Conservation (phyloP, 2,329 filamentous ascomycete species). For the Apiospora kogelbergensis region DNA sequence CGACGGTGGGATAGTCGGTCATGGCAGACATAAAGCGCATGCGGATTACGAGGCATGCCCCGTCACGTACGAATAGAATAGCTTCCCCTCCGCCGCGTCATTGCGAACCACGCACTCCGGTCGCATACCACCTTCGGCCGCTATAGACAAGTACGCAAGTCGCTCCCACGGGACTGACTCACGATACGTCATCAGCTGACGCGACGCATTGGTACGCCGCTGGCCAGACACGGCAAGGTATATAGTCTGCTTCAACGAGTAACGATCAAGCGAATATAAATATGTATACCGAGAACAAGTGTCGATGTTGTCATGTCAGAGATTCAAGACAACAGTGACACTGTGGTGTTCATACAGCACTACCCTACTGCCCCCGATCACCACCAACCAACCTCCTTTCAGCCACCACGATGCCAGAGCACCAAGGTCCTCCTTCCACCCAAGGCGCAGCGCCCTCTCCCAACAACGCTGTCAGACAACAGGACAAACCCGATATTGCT, state of each 20-base stretch:
- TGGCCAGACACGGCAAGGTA: neutral
- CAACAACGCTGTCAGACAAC: no score
- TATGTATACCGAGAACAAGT: neutral
- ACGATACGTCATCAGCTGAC: neutral
- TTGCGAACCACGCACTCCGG: neutral
- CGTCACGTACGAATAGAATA: neutral
- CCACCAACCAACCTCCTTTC: neutral
- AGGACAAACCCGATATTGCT: neutral
- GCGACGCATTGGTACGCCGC: neutral
- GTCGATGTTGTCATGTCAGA: neutral
- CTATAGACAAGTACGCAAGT: no score
- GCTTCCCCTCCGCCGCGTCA: neutral
- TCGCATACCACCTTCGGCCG: neutral
- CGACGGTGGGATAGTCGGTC: neutral
- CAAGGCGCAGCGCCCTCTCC: neutral
- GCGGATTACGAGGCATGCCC: neutral
- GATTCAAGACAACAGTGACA: neutral
- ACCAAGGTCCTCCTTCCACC: neutral
- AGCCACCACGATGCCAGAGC: neutral
- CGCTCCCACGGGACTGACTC: neutral
- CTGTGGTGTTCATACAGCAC: neutral
- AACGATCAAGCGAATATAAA: neutral
- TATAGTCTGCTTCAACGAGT: neutral
- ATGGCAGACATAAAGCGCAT: neutral
- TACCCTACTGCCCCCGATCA: neutral